phyloP scores from a whole-genome alignment of 306 rosid species.

The Arachis hypogaea region DNA sequence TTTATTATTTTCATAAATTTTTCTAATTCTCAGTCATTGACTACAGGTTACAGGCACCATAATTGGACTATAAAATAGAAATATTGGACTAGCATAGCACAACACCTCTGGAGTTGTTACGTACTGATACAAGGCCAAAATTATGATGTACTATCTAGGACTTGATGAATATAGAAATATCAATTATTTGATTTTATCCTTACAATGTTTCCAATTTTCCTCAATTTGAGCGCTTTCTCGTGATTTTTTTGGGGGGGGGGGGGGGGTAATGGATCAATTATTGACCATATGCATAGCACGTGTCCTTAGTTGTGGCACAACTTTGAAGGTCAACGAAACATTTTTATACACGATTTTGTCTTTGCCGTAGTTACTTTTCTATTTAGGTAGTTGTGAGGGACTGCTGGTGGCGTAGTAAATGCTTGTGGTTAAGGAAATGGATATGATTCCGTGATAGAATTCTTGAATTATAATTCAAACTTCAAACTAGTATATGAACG shows the following conservation, averaged over 20 bases:
- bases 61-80: slow-evolving; percentile 10
- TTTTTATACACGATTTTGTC: background rate
- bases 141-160: slow-evolving; percentile 25
- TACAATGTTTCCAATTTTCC: slow-evolving; percentile 1
- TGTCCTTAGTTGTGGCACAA: background rate
- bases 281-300: background rate
- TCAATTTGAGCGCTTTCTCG: background rate
- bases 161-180: background rate
- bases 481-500: slow-evolving; percentile 3
- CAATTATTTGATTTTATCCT: slow-evolving; percentile 28
- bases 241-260: background rate
- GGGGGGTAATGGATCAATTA: background rate
- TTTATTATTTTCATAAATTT: background rate
- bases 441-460: background rate
- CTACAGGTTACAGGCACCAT: slow-evolving; percentile 35
- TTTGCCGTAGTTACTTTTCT: background rate
- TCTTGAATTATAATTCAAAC: background rate
- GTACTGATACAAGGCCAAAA: slow-evolving; percentile 10
- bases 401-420: background rate
- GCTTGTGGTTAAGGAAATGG: background rate
- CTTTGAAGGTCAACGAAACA: slow-evolving; percentile 29
- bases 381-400: slow-evolving; percentile 14
- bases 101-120: slow-evolving; percentile 23
- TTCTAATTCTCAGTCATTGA: slow-evolving; percentile 1
- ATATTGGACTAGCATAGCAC: slow-evolving; percentile 18